Evolutionary conservation across 2,329 filamentous ascomycete genomes (phyloP).

Genomic region (Blastomyces silverae): DNA sequence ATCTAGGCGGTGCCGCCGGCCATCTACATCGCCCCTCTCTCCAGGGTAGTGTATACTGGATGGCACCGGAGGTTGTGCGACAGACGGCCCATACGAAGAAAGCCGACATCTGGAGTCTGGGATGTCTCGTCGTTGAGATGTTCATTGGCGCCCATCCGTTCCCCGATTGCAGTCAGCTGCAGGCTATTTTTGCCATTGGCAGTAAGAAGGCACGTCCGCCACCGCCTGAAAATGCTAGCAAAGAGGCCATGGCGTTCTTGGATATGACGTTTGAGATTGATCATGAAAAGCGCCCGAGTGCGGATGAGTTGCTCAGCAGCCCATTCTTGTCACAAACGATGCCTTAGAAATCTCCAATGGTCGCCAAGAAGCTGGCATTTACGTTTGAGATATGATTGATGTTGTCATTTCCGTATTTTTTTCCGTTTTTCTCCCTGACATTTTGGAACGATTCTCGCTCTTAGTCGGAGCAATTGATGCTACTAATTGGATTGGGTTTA

Average conservation of each 20-base stretch:
- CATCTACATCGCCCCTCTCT: slow-evolving; percentile 61
- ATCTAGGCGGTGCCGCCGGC: slow-evolving; percentile 30
- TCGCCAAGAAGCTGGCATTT: not conserved
- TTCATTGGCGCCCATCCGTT: slow-evolving; percentile 96
- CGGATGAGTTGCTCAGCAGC: slow-evolving; percentile 80
- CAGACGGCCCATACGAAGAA: slow-evolving; percentile 98
- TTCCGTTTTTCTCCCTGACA: not conserved
- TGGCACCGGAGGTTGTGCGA: slow-evolving; percentile 97
- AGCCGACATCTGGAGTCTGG: slow-evolving; percentile 96
- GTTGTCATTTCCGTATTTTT: slow-evolving; percentile 1
- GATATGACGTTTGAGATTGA: slow-evolving; percentile 91
- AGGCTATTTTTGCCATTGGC: slow-evolving; percentile 98
- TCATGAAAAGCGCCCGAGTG: slow-evolving; percentile 82
- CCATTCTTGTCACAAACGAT: slow-evolving; percentile 67
- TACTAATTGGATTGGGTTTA: not conserved
- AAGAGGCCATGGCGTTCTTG: slow-evolving; percentile 77
- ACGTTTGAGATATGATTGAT: not conserved
- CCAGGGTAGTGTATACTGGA: slow-evolving; percentile 98
- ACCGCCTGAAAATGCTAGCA: slow-evolving; percentile 77
- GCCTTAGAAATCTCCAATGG: slow-evolving; percentile 38
- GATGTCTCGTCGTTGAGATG: slow-evolving; percentile 97
- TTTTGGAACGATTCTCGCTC: slow-evolving; percentile 8
- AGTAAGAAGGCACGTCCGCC: slow-evolving; percentile 79
- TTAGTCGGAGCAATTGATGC: not conserved
- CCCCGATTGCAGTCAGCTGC: slow-evolving; percentile 92